Conservation (phyloP, 1,284 basidiomycete genomes). For the Neolentinus lepideus region DNA sequence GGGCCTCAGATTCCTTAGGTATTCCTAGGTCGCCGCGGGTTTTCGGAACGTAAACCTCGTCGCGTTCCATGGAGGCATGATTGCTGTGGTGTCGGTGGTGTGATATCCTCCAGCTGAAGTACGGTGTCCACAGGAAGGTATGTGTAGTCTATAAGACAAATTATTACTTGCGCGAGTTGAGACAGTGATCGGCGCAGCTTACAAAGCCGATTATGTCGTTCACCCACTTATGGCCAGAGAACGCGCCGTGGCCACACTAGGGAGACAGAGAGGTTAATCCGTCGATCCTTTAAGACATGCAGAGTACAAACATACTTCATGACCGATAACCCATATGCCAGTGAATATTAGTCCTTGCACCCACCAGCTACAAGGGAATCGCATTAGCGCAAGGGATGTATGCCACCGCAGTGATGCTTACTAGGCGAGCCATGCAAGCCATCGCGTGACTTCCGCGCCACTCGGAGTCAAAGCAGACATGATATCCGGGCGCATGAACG, state of each 20-base stretch:
- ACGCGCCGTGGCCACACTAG: conserved; percentile 7
- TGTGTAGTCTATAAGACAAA: conserved; percentile 28
- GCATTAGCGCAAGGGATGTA: neutral
- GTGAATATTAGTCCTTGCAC: conserved; percentile 54
- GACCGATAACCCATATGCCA: conserved; percentile 58
- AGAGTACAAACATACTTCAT: conserved; percentile 30
- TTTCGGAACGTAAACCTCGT: conserved; percentile 42
- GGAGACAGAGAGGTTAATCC: neutral
- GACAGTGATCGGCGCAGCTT: neutral
- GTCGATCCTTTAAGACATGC: neutral
- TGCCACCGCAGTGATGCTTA: conserved; percentile 14
- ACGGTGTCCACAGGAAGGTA: conserved; percentile 44
- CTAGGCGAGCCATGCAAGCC: conserved; percentile 40
- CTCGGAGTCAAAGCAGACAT: conserved; percentile 11
- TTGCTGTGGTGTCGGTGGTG: conserved; percentile 48
- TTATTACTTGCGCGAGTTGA: neutral
- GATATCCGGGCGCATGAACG: conserved; percentile 22
- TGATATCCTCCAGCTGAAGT: conserved; percentile 48
- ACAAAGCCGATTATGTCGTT: conserved; percentile 38
- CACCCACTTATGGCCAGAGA: conserved; percentile 10
- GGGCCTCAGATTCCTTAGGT: conserved; percentile 36
- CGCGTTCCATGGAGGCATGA: conserved; percentile 46
- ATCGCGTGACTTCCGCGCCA: conserved; percentile 23
- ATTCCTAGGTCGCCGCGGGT: conserved; percentile 38
- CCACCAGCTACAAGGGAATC: conserved; percentile 39